phyloP scores from a whole-genome alignment of 2,329 filamentous ascomycete species.

The Colletotrichum lini region DNA sequence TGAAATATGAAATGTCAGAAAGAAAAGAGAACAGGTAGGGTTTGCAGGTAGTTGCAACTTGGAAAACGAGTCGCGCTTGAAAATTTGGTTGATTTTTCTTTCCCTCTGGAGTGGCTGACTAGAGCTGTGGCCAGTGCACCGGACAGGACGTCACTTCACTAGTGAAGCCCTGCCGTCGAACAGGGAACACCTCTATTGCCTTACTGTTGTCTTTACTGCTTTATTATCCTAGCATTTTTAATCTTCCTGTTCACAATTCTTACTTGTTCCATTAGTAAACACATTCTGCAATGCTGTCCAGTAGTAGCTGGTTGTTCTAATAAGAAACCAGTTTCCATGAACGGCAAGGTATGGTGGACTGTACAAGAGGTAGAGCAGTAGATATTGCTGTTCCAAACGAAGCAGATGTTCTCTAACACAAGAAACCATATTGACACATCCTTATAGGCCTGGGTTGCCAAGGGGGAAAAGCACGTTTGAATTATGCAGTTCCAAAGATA shows the following conservation, averaged over 20 bases:
- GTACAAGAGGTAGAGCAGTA: no score
- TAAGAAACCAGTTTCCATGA: no score
- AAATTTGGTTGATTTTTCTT: background rate
- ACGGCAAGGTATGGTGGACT: no score
- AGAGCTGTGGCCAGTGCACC: slow-evolving; percentile 3
- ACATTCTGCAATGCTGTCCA: no score
- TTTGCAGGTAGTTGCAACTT: background rate
- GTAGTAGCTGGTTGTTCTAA: no score
- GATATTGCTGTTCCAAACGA: no score
- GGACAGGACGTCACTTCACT: background rate
- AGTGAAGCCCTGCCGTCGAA: background rate
- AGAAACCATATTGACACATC: no score
- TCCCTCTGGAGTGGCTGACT: background rate
- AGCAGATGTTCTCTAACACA: no score
- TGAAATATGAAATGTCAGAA: no score
- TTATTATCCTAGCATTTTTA: background rate
- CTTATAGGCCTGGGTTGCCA: no score
- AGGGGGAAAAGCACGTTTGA: no score
- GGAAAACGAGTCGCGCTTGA: background rate
- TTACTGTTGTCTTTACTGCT: background rate
- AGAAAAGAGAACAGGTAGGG: background rate
- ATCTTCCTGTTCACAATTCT: background rate
- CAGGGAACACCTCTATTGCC: background rate
- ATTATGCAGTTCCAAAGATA: no score
- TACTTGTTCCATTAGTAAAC: background rate